A percentile compares a stretch with the other conserved stretches of the same genome.
These are phyloP conservation scores for Cutaneotrichosporon dermatis DNA, from an alignment of 1,284 basidiomycete species.

Conservation along the genomic window DNA sequence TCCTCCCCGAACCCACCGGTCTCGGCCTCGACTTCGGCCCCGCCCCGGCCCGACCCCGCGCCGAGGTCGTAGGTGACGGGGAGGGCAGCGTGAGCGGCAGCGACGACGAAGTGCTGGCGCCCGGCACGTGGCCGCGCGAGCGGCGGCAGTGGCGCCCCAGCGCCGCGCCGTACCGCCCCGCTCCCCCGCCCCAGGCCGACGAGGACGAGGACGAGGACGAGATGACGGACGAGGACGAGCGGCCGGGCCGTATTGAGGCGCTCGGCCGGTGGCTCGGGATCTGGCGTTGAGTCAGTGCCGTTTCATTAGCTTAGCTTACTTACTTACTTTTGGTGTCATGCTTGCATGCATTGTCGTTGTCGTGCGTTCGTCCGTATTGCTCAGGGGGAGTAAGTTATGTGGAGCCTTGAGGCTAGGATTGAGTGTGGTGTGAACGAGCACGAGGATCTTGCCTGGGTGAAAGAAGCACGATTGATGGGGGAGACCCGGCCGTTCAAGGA, in stretches of 20 bases:
- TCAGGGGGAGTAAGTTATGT: no score
- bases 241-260: neutral
- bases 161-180: neutral
- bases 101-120: neutral
- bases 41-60: no score
- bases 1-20: constrained; percentile 8
- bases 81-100: neutral
- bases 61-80: no score
- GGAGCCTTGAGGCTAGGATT: no score
- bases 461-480: no score
- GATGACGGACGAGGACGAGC: neutral
- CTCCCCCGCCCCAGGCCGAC: neutral
- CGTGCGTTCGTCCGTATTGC: no score
- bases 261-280: constrained; percentile 11
- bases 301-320: no score
- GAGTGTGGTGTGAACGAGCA: no score
- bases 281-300: neutral
- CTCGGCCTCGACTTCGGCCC: neutral
- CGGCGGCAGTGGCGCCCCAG: neutral
- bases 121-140: neutral
- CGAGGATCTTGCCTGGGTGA: no score
- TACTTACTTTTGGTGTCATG: no score
- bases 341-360: no score
- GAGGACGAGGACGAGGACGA: neutral
- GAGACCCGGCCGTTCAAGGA: no score